These are phyloP conservation scores for Sporobolomyces pararoseus DNA, from an alignment of 768 basidiomycete species.

Conservation along the genomic window DNA sequence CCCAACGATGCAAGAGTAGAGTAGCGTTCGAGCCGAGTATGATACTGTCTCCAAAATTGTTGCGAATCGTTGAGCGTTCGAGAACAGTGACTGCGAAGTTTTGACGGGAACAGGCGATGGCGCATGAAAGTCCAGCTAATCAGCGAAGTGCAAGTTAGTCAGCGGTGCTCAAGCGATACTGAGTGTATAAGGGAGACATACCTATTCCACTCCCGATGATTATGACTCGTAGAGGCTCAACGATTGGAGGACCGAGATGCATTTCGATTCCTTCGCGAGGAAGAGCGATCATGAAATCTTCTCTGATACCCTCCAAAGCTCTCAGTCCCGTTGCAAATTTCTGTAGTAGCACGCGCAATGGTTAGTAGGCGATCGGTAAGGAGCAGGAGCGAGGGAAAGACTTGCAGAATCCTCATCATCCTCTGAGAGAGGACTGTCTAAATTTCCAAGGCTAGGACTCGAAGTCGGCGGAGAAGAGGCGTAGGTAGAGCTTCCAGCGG, in stretches of 20 bases:
- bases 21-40: conserved; percentile 29
- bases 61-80: conserved; percentile 30
- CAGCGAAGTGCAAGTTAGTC: neutral
- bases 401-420: neutral
- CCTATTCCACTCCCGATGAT: conserved; percentile 38
- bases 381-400: no score
- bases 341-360: no score
- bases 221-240: conserved; percentile 2
- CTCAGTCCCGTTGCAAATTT: no score
- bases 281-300: no score
- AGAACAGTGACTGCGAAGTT: conserved; percentile 26
- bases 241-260: neutral
- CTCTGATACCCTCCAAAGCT: no score
- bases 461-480: neutral
- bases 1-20: conserved; percentile 27
- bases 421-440: neutral
- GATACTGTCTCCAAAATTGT: conserved; percentile 40
- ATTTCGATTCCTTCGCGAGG: no score
- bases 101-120: conserved; percentile 40
- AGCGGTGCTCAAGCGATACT: neutral
- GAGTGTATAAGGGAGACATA: neutral
- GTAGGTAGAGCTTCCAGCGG: neutral
- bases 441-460: conserved; percentile 2
- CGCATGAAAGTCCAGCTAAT: conserved; percentile 38
- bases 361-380: no score